These are phyloP conservation scores for Candida pseudoviswanathii DNA, from an alignment of 1,139 yeast species.

Conservation along the genomic window DNA sequence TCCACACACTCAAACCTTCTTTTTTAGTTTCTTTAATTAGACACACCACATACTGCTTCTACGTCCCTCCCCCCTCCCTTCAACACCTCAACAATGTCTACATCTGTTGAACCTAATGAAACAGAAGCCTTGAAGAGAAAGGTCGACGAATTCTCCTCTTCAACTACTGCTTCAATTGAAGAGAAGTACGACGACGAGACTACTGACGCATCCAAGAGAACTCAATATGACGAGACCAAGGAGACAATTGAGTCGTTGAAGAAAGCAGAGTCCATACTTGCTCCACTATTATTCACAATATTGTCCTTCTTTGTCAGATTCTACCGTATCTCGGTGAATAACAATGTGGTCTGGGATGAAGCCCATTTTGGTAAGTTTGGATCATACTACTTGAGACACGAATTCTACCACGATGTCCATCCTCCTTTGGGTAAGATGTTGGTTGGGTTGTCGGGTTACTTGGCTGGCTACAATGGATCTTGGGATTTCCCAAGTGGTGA, in stretches of 20 bases:
- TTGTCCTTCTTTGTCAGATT: constrained; percentile 54
- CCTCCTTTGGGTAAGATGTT: constrained; percentile 98
- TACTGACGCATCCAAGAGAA: constrained; percentile 27
- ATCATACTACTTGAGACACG: constrained; percentile 87
- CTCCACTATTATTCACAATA: constrained; percentile 51
- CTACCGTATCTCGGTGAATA: constrained; percentile 52
- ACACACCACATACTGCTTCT: background rate
- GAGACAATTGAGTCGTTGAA: constrained; percentile 34
- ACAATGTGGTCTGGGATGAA: constrained; percentile 65
- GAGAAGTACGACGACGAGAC: constrained; percentile 15
- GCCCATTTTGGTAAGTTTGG: constrained; percentile 93
- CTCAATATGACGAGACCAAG: constrained; percentile 31
- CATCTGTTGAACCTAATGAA: constrained; percentile 27
- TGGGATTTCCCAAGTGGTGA: constrained; percentile 93
- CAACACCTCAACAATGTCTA: constrained; percentile 25
- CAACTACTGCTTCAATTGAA: constrained; percentile 10
- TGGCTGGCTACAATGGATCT: constrained; percentile 94
- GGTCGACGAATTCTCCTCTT: constrained; percentile 2
- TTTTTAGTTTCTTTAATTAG: no score
- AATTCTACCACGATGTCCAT: constrained; percentile 96
- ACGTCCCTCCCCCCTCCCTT: no score
- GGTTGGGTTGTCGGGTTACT: constrained; percentile 89
- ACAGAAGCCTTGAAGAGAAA: constrained; percentile 20
- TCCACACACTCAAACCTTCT: no score
- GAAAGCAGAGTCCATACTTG: constrained; percentile 38